These are phyloP conservation scores for Fusarium torreyae DNA, from an alignment of 2,329 filamentous ascomycete genomes.

Conservation along the genomic window DNA sequence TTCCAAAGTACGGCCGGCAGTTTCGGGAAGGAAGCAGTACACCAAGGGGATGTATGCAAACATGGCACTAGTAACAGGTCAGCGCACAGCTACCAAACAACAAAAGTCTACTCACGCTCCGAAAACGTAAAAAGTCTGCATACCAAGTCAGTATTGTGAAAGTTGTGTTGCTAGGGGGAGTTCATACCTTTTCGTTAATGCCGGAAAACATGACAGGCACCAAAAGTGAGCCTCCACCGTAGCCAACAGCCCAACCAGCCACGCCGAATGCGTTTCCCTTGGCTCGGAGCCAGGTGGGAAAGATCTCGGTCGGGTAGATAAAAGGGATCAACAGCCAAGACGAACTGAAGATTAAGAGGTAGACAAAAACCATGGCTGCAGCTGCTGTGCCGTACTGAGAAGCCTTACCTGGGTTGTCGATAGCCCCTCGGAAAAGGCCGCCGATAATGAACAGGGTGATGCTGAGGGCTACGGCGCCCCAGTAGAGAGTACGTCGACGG, in stretches of 20 bases:
- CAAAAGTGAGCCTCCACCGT: constrained; percentile 27
- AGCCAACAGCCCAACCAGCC: constrained; percentile 44
- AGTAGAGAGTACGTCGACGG: constrained; percentile 54
- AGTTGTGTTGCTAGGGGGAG: fast-evolving
- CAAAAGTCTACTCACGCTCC: constrained; percentile 1
- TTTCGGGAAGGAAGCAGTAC: constrained; percentile 22
- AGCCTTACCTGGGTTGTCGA: constrained; percentile 38
- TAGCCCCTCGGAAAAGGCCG: constrained; percentile 41
- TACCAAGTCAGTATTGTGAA: background rate
- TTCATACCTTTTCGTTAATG: constrained; percentile 19
- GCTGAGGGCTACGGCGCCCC: constrained; percentile 52
- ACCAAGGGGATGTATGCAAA: constrained; percentile 17
- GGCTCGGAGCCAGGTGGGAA: constrained; percentile 49
- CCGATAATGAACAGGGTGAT: constrained; percentile 52
- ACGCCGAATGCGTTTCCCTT: constrained; percentile 51
- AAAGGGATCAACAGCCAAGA: constrained; percentile 52
- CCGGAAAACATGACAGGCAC: constrained; percentile 19
- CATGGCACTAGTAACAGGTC: constrained; percentile 11
- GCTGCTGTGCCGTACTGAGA: constrained; percentile 51
- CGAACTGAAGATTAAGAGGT: constrained; percentile 51
- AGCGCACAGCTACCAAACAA: background rate
- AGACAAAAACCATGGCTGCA: constrained; percentile 52
- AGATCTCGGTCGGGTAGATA: constrained; percentile 53
- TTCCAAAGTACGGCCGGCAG: constrained; percentile 14
- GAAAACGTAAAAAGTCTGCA: constrained; percentile 18